phyloP scores from a whole-genome alignment of 75 land plant species.

The Picea glauca region DNA sequence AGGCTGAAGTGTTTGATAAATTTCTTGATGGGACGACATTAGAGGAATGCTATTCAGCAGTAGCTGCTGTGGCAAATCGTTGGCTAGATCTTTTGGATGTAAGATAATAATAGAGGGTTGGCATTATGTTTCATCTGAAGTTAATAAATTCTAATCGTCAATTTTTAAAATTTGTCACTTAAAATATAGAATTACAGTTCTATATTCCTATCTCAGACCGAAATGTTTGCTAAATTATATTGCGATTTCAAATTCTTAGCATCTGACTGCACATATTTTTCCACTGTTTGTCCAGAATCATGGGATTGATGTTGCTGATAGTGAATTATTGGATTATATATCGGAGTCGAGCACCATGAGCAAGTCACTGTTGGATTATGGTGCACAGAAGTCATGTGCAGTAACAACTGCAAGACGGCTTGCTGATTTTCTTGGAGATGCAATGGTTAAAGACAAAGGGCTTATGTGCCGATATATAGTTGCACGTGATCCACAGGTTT shows the following conservation, averaged over 20 bases:
- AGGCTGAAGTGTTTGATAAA: slow-evolving; percentile 98
- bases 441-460: slow-evolving; percentile 99
- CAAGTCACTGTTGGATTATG: slow-evolving; percentile 94
- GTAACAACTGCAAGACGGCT: slow-evolving; percentile 97
- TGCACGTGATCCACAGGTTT: slow-evolving; percentile 90
- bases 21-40: slow-evolving; percentile 86
- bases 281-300: slow-evolving; percentile 56
- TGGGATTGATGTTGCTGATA: slow-evolving; percentile 90
- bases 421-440: slow-evolving; percentile 96
- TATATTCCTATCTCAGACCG: neutral
- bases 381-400: slow-evolving; percentile 96
- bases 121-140: slow-evolving; percentile 1
- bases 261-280: neutral
- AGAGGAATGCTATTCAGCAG: slow-evolving; percentile 93
- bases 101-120: slow-evolving; percentile 12
- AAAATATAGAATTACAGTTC: neutral
- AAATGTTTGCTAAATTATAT: neutral
- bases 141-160: neutral
- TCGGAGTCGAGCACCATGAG: slow-evolving; percentile 99
- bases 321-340: slow-evolving; percentile 92
- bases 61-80: slow-evolving; percentile 91
- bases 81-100: slow-evolving; percentile 99
- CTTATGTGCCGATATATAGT: slow-evolving; percentile 90
- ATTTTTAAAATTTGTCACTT: neutral
- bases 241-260: neutral